A percentile compares a stretch with the other conserved stretches of the same genome.
Conservation (phyloP, 345 rosid genomes). For the Moricandia arvensis region DNA sequence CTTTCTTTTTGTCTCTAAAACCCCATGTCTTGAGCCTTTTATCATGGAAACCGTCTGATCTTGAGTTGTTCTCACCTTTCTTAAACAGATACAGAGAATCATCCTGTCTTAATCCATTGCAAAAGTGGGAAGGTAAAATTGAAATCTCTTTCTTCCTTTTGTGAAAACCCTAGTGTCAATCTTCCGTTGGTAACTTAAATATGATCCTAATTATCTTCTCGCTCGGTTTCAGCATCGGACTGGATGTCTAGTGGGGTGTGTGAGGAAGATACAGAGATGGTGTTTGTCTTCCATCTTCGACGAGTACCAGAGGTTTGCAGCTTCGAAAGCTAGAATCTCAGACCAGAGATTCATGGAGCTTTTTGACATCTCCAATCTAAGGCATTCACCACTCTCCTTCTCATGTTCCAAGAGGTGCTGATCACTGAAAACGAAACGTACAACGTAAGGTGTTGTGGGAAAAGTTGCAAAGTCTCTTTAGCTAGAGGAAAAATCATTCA, state of each 20-base stretch:
- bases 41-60: constrained; percentile 1
- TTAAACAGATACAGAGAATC: constrained; percentile 57
- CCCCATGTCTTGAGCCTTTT: not conserved
- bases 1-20: not conserved
- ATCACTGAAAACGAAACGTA: constrained; percentile 1
- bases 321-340: constrained; percentile 58
- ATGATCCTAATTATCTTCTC: not conserved
- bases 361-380: constrained; percentile 59
- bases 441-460: not conserved
- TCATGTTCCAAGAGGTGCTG: constrained; percentile 42
- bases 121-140: constrained; percentile 73
- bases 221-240: constrained; percentile 60
- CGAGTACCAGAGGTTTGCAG: constrained; percentile 79
- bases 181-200: not conserved
- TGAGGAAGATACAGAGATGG: constrained; percentile 77
- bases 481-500: not conserved
- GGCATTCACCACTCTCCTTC: constrained; percentile 45
- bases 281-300: constrained; percentile 70
- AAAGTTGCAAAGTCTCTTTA: not conserved
- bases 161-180: not conserved
- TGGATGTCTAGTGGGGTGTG: constrained; percentile 72
- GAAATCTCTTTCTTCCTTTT: not conserved
- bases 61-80: not conserved
- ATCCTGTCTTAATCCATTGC: constrained; percentile 74
- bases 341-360: constrained; percentile 75